Conservation (phyloP, 495 filamentous ascomycete species). For the Penicillium ucsense region DNA sequence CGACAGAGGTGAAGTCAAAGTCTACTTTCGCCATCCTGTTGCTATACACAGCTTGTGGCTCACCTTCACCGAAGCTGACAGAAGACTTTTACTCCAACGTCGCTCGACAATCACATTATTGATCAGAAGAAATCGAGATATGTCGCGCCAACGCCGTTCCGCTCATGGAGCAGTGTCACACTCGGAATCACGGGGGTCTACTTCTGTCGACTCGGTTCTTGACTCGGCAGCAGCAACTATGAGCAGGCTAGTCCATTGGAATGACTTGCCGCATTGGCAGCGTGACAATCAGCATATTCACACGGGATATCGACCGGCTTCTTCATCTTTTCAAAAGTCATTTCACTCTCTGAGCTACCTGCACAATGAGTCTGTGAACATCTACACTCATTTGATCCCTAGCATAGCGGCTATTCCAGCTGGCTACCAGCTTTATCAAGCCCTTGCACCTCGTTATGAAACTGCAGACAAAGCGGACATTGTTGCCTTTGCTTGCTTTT, state of each 20-base stretch:
- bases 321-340: constrained; percentile 52
- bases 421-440: constrained; percentile 33
- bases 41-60: constrained; percentile 9
- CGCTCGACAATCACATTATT: too few relatives aligned
- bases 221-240: constrained; percentile 23
- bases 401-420: constrained; percentile 30
- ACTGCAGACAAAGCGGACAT: constrained; percentile 56
- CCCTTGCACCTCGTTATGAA: constrained; percentile 55
- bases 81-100: neutral
- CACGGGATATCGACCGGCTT: constrained; percentile 60
- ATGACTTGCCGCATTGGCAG: constrained; percentile 60
- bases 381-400: constrained; percentile 73
- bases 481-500: constrained; percentile 67
- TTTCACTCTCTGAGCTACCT: constrained; percentile 58
- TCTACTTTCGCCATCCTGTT: neutral
- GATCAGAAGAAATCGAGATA: constrained; percentile 1
- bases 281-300: constrained; percentile 71
- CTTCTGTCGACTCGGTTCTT: constrained; percentile 11
- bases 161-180: constrained; percentile 15
- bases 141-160: constrained; percentile 32
- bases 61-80: constrained; percentile 7
- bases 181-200: constrained; percentile 7
- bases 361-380: constrained; percentile 96
- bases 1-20: too few relatives aligned
- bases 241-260: constrained; percentile 44